Evolutionary conservation across 78 protist genomes (phyloP), one percentile per base, ranked within the genome.

Genomic region (Isochrysis galbana): DNA sequence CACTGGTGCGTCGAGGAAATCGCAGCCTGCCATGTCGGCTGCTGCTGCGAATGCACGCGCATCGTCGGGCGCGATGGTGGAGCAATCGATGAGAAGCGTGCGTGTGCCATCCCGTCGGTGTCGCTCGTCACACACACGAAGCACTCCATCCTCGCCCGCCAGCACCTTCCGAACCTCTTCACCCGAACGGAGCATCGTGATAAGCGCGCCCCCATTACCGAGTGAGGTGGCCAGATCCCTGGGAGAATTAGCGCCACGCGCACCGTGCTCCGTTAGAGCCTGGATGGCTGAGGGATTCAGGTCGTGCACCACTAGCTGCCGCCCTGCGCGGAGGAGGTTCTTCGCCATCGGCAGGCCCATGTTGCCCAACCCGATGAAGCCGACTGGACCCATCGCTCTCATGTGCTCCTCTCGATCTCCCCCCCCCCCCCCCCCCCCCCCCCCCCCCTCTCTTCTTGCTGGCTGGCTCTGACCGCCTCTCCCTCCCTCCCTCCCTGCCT

Each of bases 1-100:
- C 17, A 80, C 87, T n/a, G 87, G 87, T n/a, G 87, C 87, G 55
- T 80, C 87, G 39, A 80, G 21, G 17, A 80, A 44, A 23, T 7
- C 87, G 61, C 5, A 41, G 36, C 55, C 61, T 21, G 3, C 41
- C 87, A n/a, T 54, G 41, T 1, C 55, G 17, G 87, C 87, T 39
- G 26, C 55, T 5, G 48, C 34, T 14, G 41, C 51, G 36, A 80
- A 0, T 25, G 1, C 87, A 4, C 87, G 48, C 55, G 87, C 48
- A 0, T 17, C 29, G 2, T 7, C 55, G 41, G 87, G 55, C 4
- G 17, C 87, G 55, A 80, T 45, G 41, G 87, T 80, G 29, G 39
- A 26, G 87, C 87, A 80, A 54, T 80, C 87, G 61, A 80, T 17
- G 39, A 80, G 36, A 5, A 3, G n/a, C 86, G 47, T 14, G 51